A percentile compares a stretch with the other conserved stretches of the same genome.
These are phyloP conservation scores for Trichoderma koningii DNA, from an alignment of 2,329 filamentous ascomycete genomes.

Conservation along the genomic window DNA sequence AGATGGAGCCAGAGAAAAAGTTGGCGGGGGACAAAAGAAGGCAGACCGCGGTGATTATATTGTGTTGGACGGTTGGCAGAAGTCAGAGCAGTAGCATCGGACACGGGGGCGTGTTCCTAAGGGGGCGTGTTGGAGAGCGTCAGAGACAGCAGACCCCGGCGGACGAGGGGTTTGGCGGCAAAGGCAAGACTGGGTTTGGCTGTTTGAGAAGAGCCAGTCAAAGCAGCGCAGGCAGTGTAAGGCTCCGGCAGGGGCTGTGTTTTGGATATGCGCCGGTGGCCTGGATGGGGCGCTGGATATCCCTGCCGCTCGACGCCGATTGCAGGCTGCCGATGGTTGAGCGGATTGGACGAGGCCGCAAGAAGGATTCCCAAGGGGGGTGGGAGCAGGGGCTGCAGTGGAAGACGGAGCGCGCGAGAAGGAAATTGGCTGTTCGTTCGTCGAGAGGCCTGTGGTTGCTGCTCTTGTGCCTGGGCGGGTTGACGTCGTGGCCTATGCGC, in stretches of 20 bases:
- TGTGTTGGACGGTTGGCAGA: slow-evolving; percentile 26
- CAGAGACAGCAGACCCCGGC: slow-evolving; percentile 22
- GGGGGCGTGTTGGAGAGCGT: slow-evolving; percentile 27
- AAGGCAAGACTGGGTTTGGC: slow-evolving; percentile 29
- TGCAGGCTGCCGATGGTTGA: slow-evolving; percentile 22
- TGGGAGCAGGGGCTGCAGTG: slow-evolving; percentile 26
- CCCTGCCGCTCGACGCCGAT: slow-evolving; percentile 26
- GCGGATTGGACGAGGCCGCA: slow-evolving; percentile 21
- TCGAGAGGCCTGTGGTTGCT: neutral
- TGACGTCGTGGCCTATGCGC: slow-evolving; percentile 14
- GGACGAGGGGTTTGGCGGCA: slow-evolving; percentile 32
- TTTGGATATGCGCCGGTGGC: slow-evolving; percentile 34
- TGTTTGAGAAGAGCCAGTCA: slow-evolving; percentile 27
- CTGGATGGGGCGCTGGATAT: slow-evolving; percentile 31
- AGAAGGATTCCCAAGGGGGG: slow-evolving; percentile 26
- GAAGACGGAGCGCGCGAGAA: slow-evolving; percentile 24
- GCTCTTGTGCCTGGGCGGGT: neutral
- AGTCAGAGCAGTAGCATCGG: slow-evolving; percentile 28
- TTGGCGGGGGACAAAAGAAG: slow-evolving; percentile 24
- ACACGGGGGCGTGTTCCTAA: slow-evolving; percentile 19
- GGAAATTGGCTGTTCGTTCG: slow-evolving; percentile 15
- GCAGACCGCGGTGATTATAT: slow-evolving; percentile 28
- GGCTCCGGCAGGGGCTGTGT: slow-evolving; percentile 29
- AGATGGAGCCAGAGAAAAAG: slow-evolving; percentile 27
- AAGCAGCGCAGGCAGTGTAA: slow-evolving; percentile 25